Conservation (phyloP, 441 rosid genomes). For the Aquilaria agallochum region DNA sequence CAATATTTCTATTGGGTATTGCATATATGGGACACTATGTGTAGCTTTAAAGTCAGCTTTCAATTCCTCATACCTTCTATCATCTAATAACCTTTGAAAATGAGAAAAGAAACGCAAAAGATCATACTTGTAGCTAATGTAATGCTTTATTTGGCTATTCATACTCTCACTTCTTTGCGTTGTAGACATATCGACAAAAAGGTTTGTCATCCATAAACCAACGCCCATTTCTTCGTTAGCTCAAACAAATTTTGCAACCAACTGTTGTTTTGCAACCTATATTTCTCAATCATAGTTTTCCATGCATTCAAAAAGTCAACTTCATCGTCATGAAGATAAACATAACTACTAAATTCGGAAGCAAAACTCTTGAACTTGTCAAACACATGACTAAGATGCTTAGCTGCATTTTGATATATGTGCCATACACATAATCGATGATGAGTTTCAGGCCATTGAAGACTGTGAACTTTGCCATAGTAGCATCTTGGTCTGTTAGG, state of each 20-base stretch:
- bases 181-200: background rate
- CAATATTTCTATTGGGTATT: background rate
- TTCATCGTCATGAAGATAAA: background rate
- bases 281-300: too few species aligned
- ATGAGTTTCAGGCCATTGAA: background rate
- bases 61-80: background rate
- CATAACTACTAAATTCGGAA: background rate
- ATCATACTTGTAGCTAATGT: background rate
- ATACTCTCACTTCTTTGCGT: background rate
- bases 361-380: background rate
- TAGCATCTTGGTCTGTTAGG: slow-evolving; percentile 9
- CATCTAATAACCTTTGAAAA: background rate
- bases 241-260: too few species aligned
- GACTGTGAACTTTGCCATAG: slow-evolving; percentile 13
- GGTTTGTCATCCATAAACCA: background rate
- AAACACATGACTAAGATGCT: background rate
- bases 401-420: too few species aligned
- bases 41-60: background rate
- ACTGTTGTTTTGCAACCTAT: too few species aligned
- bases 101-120: too few species aligned
- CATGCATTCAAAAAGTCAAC: too few species aligned
- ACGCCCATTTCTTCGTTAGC: too few species aligned
- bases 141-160: background rate
- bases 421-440: too few species aligned
- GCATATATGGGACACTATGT: background rate